Evolutionary conservation across 2,329 filamentous ascomycete species (phyloP).

Genomic region (Colletotrichum horii): DNA sequence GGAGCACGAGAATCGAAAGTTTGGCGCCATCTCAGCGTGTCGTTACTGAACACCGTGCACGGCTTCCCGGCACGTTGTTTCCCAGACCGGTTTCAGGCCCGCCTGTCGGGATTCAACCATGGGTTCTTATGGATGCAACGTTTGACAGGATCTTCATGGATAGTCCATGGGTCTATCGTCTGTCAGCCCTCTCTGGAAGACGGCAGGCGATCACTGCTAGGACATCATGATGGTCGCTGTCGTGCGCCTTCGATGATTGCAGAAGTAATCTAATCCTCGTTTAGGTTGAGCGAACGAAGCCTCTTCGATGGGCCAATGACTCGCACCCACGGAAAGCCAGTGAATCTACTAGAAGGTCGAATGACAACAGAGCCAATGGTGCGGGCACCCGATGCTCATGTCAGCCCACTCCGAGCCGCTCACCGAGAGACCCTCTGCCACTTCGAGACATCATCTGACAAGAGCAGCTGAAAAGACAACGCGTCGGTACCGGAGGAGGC

Average conservation of each 20-base stretch:
- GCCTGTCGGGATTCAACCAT: slow-evolving; percentile 6
- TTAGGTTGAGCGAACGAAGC: neutral
- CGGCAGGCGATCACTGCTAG: neutral
- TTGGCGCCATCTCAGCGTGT: neutral
- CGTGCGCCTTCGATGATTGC: neutral
- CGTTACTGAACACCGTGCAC: slow-evolving; percentile 20
- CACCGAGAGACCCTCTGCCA: neutral
- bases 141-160: slow-evolving; percentile 22
- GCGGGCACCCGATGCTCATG: neutral
- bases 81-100: slow-evolving; percentile 17
- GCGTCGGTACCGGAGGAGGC: neutral
- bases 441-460: slow-evolving; percentile 15
- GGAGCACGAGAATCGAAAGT: neutral
- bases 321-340: neutral
- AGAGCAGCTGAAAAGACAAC: neutral
- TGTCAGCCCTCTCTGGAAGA: neutral
- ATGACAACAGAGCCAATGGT: neutral
- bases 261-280: neutral
- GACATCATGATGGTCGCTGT: neutral
- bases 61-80: slow-evolving; percentile 13
- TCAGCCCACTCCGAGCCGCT: neutral
- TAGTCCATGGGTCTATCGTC: slow-evolving; percentile 2
- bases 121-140: slow-evolving; percentile 21
- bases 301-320: neutral
- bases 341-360: neutral